These are phyloP conservation scores for Heliamphora exappendiculata DNA, from an alignment of 148 eudicot genomes.

Conservation along the genomic window DNA sequence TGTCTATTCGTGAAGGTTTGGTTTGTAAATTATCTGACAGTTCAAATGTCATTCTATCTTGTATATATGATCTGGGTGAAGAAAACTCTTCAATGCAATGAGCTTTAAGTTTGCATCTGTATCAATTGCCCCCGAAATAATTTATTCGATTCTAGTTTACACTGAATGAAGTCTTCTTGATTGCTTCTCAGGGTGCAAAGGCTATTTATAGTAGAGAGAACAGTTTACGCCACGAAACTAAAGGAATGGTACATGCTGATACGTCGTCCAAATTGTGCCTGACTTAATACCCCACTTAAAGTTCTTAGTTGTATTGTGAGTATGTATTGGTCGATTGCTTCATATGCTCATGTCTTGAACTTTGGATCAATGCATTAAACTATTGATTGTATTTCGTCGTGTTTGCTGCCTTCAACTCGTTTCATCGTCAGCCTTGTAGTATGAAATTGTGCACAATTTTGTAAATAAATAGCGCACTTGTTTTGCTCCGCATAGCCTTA, in stretches of 20 bases:
- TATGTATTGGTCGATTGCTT: background rate
- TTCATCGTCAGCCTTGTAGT: background rate
- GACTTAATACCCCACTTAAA: background rate
- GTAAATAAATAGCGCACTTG: no score
- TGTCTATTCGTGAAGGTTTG: no score
- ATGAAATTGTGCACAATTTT: no score
- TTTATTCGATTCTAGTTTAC: background rate
- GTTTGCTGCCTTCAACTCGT: background rate
- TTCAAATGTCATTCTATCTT: background rate
- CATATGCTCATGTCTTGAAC: background rate
- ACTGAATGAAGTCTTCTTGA: background rate
- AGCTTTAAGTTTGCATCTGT: background rate
- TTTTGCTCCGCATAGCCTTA: no score
- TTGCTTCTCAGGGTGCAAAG: conserved; percentile 63
- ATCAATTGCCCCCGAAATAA: no score
- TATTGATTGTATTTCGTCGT: background rate
- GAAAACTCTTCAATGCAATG: background rate
- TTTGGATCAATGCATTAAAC: background rate
- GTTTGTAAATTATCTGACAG: no score
- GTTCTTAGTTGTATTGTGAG: conserved; percentile 5
- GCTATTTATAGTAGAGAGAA: conserved; percentile 53
- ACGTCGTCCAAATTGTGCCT: conserved; percentile 31
- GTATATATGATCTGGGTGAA: background rate
- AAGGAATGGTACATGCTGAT: conserved; percentile 17
- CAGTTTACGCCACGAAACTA: conserved; percentile 59